These are phyloP conservation scores for Lentinula novae-zelandiae DNA, from an alignment of 1,284 basidiomycete species.

Conservation along the genomic window DNA sequence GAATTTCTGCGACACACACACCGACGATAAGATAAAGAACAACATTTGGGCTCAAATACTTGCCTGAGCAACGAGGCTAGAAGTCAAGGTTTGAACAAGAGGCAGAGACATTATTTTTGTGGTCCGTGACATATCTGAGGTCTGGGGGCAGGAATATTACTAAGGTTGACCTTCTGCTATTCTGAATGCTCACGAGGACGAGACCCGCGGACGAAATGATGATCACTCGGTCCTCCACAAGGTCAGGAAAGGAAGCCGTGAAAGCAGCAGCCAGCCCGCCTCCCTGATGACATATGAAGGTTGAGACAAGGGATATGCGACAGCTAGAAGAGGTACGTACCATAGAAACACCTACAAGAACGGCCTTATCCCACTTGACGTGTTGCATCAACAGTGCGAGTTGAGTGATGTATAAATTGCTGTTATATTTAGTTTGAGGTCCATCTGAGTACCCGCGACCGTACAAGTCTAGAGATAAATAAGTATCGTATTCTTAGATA, in stretches of 20 bases:
- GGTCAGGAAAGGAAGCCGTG: slow-evolving; percentile 61
- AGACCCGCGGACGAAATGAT: slow-evolving; percentile 67
- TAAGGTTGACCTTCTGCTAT: slow-evolving; percentile 16
- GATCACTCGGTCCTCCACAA: slow-evolving; percentile 59
- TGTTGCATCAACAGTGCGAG: slow-evolving; percentile 80
- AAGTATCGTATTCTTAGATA: not conserved
- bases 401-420: slow-evolving; percentile 63
- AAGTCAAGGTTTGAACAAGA: slow-evolving; percentile 56
- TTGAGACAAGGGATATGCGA: not conserved
- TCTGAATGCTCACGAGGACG: slow-evolving; percentile 44
- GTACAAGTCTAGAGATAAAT: slow-evolving; percentile 55
- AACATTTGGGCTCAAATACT: slow-evolving; percentile 16
- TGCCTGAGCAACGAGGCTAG: slow-evolving; percentile 58
- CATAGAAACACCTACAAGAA: slow-evolving; percentile 72
- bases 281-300: slow-evolving; percentile 27
- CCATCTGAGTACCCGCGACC: slow-evolving; percentile 80
- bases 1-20: slow-evolving; percentile 35
- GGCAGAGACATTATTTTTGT: slow-evolving; percentile 72
- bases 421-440: slow-evolving; percentile 61
- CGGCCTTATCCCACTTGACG: slow-evolving; percentile 62
- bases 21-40: not conserved
- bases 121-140: slow-evolving; percentile 62
- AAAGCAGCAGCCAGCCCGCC: slow-evolving; percentile 71
- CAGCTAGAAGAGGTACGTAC: not conserved
- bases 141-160: slow-evolving; percentile 32